These are phyloP conservation scores for Thalassiosira pacifica DNA, from an alignment of 352 stramenopile genomes.

Conservation along the genomic window DNA sequence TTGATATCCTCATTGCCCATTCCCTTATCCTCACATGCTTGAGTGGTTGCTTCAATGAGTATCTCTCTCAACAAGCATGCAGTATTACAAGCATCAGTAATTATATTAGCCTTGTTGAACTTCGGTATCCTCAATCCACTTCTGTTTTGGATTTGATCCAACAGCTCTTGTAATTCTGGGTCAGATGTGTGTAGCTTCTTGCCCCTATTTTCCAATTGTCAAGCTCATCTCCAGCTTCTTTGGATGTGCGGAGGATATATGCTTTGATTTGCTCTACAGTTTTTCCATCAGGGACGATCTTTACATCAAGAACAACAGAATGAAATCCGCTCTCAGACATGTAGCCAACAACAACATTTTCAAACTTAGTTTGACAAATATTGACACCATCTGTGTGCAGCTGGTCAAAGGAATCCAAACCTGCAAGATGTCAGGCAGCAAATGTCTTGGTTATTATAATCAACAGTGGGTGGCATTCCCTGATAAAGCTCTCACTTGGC, in stretches of 20 bases:
- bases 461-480: neutral
- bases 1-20: neutral
- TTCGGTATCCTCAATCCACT: neutral
- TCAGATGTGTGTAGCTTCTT: neutral
- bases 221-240: slow-evolving; percentile 4
- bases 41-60: slow-evolving; percentile 3
- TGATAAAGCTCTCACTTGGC: neutral
- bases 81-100: slow-evolving; percentile 13
- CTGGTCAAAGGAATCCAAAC: neutral
- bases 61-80: neutral
- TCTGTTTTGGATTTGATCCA: neutral
- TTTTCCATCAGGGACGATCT: neutral
- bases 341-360: slow-evolving; percentile 14
- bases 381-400: slow-evolving; percentile 1
- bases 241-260: neutral
- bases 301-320: slow-evolving; percentile 2
- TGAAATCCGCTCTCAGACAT: neutral
- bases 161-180: neutral
- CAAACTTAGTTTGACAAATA: slow-evolving; percentile 1
- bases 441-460: slow-evolving; percentile 2
- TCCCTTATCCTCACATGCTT: neutral
- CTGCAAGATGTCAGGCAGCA: neutral
- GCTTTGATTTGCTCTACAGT: neutral
- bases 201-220: neutral
- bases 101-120: neutral